These are phyloP conservation scores for Chiua virens DNA, from an alignment of 768 basidiomycete species.

Conservation along the genomic window DNA sequence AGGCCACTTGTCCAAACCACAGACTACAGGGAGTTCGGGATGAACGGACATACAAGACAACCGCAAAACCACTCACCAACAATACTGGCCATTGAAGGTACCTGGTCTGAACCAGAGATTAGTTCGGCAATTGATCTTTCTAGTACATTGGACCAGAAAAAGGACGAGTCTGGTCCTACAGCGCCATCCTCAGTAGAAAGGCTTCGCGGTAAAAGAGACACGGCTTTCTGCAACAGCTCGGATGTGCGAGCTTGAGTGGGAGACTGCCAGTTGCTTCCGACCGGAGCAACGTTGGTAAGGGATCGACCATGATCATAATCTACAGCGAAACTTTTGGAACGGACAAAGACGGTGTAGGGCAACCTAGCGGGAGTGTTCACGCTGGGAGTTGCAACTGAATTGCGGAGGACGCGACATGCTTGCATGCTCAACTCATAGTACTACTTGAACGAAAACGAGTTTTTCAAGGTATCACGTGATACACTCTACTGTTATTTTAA, in stretches of 20 bases:
- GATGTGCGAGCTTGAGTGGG: slow-evolving; percentile 31
- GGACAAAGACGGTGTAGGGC: neutral
- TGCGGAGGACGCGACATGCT: slow-evolving; percentile 23
- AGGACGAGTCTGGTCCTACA: slow-evolving; percentile 30
- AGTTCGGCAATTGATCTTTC: slow-evolving; percentile 32
- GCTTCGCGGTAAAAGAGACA: slow-evolving; percentile 45
- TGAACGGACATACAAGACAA: slow-evolving; percentile 1
- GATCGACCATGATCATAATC: neutral
- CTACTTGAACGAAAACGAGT: neutral
- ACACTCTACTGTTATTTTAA: slow-evolving; percentile 9
- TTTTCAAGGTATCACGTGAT: slow-evolving; percentile 17
- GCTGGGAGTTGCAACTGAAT: slow-evolving; percentile 2
- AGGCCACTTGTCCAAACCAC: slow-evolving; percentile 54
- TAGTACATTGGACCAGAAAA: slow-evolving; percentile 50
- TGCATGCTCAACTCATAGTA: slow-evolving; percentile 20
- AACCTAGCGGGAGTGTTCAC: neutral
- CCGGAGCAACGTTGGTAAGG: neutral
- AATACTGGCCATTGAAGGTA: slow-evolving; percentile 42
- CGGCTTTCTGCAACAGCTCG: slow-evolving; percentile 50
- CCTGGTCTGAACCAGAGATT: slow-evolving; percentile 32
- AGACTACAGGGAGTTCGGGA: slow-evolving; percentile 42
- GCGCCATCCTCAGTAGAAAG: slow-evolving; percentile 29
- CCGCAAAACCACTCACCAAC: slow-evolving; percentile 40
- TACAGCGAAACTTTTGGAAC: neutral
- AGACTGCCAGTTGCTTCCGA: neutral